Percentiles rank a stretch among this genome's conserved stretches.
Evolutionary conservation across 495 filamentous ascomycete genomes (phyloP).

Genomic region (Sabuloglossum arenarium): DNA sequence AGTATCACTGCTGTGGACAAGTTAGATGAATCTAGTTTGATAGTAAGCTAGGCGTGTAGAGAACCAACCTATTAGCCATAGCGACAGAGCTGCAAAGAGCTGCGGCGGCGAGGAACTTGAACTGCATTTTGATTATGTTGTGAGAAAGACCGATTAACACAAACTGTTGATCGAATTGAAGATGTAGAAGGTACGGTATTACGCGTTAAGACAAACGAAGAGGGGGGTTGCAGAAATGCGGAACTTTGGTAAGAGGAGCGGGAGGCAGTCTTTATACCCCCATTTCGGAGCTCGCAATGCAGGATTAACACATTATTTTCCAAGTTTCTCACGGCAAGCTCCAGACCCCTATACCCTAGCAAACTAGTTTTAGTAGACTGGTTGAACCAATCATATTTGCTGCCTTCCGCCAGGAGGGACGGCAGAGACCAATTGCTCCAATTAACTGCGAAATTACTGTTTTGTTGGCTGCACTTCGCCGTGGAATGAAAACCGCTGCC

Average conservation of each 20-base stretch:
- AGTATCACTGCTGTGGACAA: background rate
- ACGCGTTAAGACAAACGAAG: background rate
- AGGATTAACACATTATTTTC: background rate
- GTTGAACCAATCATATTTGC: background rate
- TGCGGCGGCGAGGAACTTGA: background rate
- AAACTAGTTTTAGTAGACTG: too few relatives aligned
- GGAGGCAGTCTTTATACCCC: background rate
- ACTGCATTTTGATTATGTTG: background rate
- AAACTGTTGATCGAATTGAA: background rate
- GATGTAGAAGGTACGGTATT: background rate
- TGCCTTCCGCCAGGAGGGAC: background rate
- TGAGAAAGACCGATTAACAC: background rate
- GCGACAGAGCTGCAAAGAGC: background rate
- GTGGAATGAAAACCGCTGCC: background rate
- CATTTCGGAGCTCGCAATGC: background rate
- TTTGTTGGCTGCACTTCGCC: background rate
- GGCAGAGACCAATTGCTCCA: background rate
- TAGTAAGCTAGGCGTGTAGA: background rate
- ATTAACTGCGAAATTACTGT: background rate
- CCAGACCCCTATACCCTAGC: too few relatives aligned
- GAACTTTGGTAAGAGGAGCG: background rate
- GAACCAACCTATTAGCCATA: background rate
- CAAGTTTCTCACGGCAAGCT: background rate
- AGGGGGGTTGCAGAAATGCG: background rate
- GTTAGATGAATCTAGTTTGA: background rate